Conservation (phyloP, 768 basidiomycete species). For the Rhodotorula sphaerocarpa region DNA sequence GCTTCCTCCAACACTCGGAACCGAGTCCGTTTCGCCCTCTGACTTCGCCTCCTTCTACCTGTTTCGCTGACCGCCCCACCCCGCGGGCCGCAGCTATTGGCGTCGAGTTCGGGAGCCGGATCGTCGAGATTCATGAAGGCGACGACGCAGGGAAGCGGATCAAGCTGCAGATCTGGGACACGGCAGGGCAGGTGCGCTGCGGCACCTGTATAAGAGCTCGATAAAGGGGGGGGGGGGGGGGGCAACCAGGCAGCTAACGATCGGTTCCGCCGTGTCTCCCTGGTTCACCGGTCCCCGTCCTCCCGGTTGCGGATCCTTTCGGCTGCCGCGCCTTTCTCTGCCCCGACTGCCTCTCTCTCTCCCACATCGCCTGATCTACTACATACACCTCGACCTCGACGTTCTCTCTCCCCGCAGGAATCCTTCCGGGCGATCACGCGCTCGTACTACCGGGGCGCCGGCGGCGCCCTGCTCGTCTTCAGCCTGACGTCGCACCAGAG, state of each 20-base stretch:
- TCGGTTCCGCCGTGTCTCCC: no score
- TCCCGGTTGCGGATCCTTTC: no score
- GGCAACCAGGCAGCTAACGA: no score
- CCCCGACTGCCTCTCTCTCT: slow-evolving; percentile 10
- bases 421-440: slow-evolving; percentile 36
- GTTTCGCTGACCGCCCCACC: no score
- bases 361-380: background rate
- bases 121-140: slow-evolving; percentile 58
- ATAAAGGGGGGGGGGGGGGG: no score
- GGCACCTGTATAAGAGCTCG: no score
- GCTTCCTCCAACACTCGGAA: slow-evolving; percentile 28
- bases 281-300: no score
- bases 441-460: slow-evolving; percentile 85
- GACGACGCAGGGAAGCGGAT: slow-evolving; percentile 19
- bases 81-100: no score
- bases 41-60: no score
- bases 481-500: slow-evolving; percentile 57
- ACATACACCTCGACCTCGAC: background rate
- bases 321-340: no score
- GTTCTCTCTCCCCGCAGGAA: slow-evolving; percentile 9
- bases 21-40: slow-evolving; percentile 13
- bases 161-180: slow-evolving; percentile 75
- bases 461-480: slow-evolving; percentile 46
- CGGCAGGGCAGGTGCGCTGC: slow-evolving; percentile 97
- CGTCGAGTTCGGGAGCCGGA: slow-evolving; percentile 90